Evolutionary conservation across 331 rosid species (phyloP), one percentile per base, ranked within the genome.

Genomic region (Malus hybrid): DNA sequence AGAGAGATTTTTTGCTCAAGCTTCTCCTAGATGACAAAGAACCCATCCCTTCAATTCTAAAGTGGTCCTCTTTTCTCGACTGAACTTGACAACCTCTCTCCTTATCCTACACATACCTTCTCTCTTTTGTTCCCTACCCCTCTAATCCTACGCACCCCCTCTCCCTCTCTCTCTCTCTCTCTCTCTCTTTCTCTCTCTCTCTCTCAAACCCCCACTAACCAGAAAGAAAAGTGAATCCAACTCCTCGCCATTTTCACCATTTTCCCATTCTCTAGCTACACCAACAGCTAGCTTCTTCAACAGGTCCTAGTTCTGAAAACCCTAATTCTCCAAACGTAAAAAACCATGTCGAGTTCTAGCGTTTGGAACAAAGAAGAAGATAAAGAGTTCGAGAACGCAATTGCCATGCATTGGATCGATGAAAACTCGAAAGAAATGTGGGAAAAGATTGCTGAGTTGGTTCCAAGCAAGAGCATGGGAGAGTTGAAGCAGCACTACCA

Each of bases 291-390:
- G 10, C 57, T 16, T 52, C 57, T 52, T 52, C 57, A 6, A 6
- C n/a, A 52, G 2, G 1, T 1, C 56, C 56, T 6, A 50, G 56
- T 16, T 15, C 56, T 50, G 4, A 50, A 50, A 50, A 50, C 56
- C 57, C 57, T 52, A 16, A 6, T 52, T 16, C 57, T 52, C 20
- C 70, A 70, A 81, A 70, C 73, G 72, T 20, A 14, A 19, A 63
- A 29, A 50, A 82, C 79, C 86, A 92, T 94, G 99, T 86, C 99
- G 63, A 82, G 87, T 82, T 85, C 55, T 75, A 80, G 72, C 30
- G 68, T 72, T 81, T 95, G 99, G 99, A 87, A 77, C 89, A 88
- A 82, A 65, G 97, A 95, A 64, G 97, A 95, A 87, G 99, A 95
- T 26, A 92, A 89, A 67, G 87, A 92, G 10, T 95, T 95, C 75